These are phyloP conservation scores for Dryas alaskensis DNA, from an alignment of 306 rosid species.

Conservation along the genomic window DNA sequence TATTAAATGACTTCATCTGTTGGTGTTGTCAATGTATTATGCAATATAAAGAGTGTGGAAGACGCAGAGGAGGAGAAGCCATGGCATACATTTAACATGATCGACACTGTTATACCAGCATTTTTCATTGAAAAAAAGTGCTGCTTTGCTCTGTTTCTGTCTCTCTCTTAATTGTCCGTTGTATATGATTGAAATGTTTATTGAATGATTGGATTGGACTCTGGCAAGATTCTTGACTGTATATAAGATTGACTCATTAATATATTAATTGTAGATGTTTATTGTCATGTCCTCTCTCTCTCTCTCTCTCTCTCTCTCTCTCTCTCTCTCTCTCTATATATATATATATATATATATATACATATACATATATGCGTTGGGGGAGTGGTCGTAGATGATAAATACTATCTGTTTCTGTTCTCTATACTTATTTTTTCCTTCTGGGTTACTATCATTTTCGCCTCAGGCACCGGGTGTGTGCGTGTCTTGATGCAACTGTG, in stretches of 20 bases:
- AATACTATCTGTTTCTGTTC: not conserved
- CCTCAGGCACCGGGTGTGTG: no score
- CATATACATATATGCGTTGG: no score
- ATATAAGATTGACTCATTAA: conserved; percentile 3
- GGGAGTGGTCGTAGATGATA: not conserved
- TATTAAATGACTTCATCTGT: conserved; percentile 35
- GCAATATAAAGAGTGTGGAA: conserved; percentile 16
- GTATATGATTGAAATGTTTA: conserved; percentile 29
- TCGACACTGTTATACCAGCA: conserved; percentile 17
- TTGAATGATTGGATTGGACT: conserved; percentile 16
- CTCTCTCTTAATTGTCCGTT: conserved; percentile 8
- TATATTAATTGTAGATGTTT: not conserved
- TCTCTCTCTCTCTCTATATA: no score
- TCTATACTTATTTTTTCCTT: not conserved
- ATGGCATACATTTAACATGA: conserved; percentile 28
- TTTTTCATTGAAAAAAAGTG: conserved; percentile 9
- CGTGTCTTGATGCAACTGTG: no score
- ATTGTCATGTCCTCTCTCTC: not conserved
- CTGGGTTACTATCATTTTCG: not conserved
- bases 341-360: no score
- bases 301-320: no score
- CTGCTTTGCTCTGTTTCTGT: conserved; percentile 5
- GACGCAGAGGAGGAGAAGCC: conserved; percentile 27
- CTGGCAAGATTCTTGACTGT: conserved; percentile 25
- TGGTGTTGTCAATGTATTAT: conserved; percentile 26